A percentile compares a stretch with the other conserved stretches of the same genome.
These are phyloP conservation scores for Kalanchoe fedtschenkoi DNA, from an alignment of 164 flowering plant genomes.

Conservation along the genomic window DNA sequence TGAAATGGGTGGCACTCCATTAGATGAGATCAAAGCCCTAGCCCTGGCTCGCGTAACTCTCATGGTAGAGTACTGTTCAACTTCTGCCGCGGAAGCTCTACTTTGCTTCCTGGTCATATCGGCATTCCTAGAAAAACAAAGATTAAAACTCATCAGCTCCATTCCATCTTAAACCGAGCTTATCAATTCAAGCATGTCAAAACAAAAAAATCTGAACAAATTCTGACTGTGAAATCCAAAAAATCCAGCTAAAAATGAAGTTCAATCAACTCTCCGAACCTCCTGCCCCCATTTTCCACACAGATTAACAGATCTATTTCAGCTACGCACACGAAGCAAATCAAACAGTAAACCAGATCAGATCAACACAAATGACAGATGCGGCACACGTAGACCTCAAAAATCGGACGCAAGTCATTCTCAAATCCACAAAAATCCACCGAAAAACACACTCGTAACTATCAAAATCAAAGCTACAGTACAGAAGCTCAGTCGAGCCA, in stretches of 20 bases:
- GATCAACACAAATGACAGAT: too few relatives aligned
- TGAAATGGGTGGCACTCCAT: conserved; percentile 11
- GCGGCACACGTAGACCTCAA: too few relatives aligned
- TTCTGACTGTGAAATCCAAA: too few relatives aligned
- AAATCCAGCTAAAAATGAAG: too few relatives aligned
- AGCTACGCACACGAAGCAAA: neutral
- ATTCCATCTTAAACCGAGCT: too few relatives aligned
- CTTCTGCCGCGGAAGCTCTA: neutral
- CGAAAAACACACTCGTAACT: too few relatives aligned
- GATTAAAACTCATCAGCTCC: too few relatives aligned
- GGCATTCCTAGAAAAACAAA: neutral
- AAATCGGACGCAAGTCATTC: neutral
- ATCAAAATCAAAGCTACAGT: neutral
- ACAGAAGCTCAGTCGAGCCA: neutral
- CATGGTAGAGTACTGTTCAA: neutral
- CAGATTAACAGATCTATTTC: neutral
- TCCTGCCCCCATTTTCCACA: too few relatives aligned
- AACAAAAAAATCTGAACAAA: too few relatives aligned
- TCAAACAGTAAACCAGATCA: neutral
- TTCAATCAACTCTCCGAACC: too few relatives aligned
- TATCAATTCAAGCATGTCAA: too few relatives aligned
- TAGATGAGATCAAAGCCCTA: conserved; percentile 16
- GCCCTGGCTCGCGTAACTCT: conserved; percentile 29
- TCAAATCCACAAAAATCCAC: neutral
- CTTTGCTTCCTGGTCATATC: neutral